phyloP scores from a whole-genome alignment of 2,329 filamentous ascomycete species.

The Rhynchosporium secalis region DNA sequence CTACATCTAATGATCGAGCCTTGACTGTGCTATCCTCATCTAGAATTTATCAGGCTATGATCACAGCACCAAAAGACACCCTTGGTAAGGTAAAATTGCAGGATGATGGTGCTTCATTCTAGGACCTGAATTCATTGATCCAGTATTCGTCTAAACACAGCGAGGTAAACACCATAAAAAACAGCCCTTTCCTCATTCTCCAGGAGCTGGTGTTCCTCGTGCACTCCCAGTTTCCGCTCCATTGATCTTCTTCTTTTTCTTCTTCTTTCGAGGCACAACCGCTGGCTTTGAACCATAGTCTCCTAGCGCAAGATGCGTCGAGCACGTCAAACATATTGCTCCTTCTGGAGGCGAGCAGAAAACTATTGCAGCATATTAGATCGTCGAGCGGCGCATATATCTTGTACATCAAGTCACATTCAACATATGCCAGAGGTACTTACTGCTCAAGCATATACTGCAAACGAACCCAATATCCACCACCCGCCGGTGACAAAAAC shows the following conservation, averaged over 20 bases:
- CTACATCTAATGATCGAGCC: neutral
- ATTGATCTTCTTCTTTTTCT: slow-evolving; percentile 69
- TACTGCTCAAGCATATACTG: slow-evolving; percentile 88
- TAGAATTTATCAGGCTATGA: neutral
- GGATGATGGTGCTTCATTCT: no score
- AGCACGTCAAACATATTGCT: slow-evolving; percentile 79
- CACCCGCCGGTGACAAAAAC: slow-evolving; percentile 91
- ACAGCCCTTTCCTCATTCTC: slow-evolving; percentile 26
- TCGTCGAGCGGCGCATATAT: neutral
- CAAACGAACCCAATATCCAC: slow-evolving; percentile 94
- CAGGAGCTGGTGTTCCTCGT: slow-evolving; percentile 58
- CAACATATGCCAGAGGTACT: slow-evolving; percentile 31
- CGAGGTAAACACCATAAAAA: slow-evolving; percentile 53
- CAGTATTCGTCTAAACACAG: no score
- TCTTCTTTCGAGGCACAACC: slow-evolving; percentile 71
- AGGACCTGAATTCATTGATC: no score
- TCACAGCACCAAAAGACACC: no score
- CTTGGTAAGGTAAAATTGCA: no score
- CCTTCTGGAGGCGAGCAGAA: slow-evolving; percentile 70
- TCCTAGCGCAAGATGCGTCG: slow-evolving; percentile 73
- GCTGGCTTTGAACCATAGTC: slow-evolving; percentile 74
- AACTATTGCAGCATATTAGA: slow-evolving; percentile 44
- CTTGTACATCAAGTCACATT: neutral
- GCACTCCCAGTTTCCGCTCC: slow-evolving; percentile 59
- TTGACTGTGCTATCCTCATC: neutral